These are phyloP conservation scores for Cicer arietinum DNA, from an alignment of 306 rosid genomes.

Conservation along the genomic window DNA sequence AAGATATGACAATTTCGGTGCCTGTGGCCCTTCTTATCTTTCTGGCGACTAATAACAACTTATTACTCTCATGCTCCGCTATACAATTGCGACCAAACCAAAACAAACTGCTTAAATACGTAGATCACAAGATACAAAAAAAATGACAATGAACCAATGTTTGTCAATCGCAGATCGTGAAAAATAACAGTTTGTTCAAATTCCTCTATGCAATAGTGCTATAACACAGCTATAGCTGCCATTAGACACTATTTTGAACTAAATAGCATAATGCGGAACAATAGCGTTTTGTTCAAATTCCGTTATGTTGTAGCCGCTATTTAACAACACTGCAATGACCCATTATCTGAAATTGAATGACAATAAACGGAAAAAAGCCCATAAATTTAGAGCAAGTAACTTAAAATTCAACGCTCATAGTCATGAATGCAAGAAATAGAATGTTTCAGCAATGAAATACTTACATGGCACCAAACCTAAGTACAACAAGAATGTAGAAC, in stretches of 20 bases:
- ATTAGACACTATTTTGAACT: no score
- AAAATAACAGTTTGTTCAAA: no score
- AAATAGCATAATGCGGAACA: no score
- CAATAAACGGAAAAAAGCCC: not conserved
- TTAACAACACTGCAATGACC: no score
- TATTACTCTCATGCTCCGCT: conserved; percentile 68
- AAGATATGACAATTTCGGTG: conserved; percentile 62
- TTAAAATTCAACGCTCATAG: conserved; percentile 20
- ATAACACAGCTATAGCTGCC: no score
- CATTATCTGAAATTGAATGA: not conserved
- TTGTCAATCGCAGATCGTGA: no score
- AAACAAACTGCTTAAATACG: conserved; percentile 25
- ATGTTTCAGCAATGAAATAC: conserved; percentile 36
- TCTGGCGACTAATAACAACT: conserved; percentile 72
- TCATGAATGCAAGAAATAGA: conserved; percentile 16
- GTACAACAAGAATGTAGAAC: conserved; percentile 62
- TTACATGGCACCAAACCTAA: conserved; percentile 72
- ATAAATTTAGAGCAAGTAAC: conserved; percentile 9
- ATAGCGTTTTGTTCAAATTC: no score
- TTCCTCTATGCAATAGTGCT: no score
- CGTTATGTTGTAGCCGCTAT: no score
- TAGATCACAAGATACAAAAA: not conserved
- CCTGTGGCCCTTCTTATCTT: conserved; percentile 69
- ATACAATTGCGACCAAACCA: conserved; percentile 39
- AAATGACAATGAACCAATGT: not conserved